Conservation (phyloP, 352 stramenopile genomes). For the Globisporangium viniferum region DNA sequence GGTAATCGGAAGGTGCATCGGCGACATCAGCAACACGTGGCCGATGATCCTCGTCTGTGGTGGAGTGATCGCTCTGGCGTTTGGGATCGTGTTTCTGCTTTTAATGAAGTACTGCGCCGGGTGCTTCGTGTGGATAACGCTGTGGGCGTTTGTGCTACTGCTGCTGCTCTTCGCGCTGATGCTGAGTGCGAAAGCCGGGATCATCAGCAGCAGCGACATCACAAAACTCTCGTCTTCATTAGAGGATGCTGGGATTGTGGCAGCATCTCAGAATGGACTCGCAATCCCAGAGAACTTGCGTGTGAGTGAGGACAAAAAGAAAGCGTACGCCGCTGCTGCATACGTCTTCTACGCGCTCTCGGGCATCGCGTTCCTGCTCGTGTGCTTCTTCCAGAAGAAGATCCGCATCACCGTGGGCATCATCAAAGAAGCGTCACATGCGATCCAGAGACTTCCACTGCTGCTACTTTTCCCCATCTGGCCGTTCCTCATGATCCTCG, state of each 20-base stretch:
- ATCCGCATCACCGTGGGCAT: conserved; percentile 73
- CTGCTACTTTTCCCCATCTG: conserved; percentile 66
- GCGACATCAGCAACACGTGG: conserved; percentile 66
- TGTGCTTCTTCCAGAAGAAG: conserved; percentile 84
- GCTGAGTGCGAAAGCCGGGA: conserved; percentile 67
- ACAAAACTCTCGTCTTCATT: conserved; percentile 37
- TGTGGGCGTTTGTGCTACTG: conserved; percentile 66
- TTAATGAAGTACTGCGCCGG: conserved; percentile 70
- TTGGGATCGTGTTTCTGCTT: conserved; percentile 70
- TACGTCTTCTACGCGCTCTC: conserved; percentile 63
- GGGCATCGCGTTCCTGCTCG: conserved; percentile 63
- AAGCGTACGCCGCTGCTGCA: conserved; percentile 55
- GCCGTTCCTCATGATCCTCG: conserved; percentile 59
- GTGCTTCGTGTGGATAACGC: conserved; percentile 68
- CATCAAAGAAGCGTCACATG: conserved; percentile 72
- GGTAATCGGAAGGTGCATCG: conserved; percentile 56
- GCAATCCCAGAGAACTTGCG: conserved; percentile 50
- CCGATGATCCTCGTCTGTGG: conserved; percentile 47
- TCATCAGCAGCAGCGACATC: conserved; percentile 56
- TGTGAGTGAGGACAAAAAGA: conserved; percentile 52
- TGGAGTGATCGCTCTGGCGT: conserved; percentile 38
- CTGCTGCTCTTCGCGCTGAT: conserved; percentile 71
- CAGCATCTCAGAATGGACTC: conserved; percentile 38
- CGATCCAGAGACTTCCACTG: conserved; percentile 55
- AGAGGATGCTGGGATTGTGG: conserved; percentile 31